Conservation (phyloP, 2,329 filamentous ascomycete species). For the Penicillium nordicum region DNA sequence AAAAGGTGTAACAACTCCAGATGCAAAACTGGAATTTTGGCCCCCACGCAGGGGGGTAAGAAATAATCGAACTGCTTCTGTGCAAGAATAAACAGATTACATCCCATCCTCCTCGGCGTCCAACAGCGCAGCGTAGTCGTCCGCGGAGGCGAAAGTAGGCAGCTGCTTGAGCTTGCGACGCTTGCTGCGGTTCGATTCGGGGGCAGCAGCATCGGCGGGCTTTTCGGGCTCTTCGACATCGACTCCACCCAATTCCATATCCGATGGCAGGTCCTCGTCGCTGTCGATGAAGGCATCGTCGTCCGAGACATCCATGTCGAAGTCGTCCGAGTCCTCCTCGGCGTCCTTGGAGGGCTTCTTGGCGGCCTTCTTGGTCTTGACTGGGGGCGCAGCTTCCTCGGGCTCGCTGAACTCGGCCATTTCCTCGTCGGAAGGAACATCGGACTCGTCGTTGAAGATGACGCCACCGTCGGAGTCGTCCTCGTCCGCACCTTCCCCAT, state of each 20-base stretch:
- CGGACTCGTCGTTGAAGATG: slow-evolving; percentile 48
- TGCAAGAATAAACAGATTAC: slow-evolving; percentile 20
- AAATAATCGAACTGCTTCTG: background rate
- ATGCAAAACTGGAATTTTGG: slow-evolving; percentile 4
- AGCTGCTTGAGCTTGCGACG: slow-evolving; percentile 82
- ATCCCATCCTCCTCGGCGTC: slow-evolving; percentile 62
- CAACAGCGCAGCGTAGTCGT: slow-evolving; percentile 87
- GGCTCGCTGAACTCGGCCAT: slow-evolving; percentile 50
- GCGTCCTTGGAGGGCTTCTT: slow-evolving; percentile 37
- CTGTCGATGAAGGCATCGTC: slow-evolving; percentile 50
- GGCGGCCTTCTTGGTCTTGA: slow-evolving; percentile 20
- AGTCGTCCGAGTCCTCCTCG: slow-evolving; percentile 54
- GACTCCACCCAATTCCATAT: slow-evolving; percentile 45
- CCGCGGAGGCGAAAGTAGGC: slow-evolving; percentile 87
- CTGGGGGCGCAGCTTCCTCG: slow-evolving; percentile 31
- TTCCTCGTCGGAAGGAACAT: slow-evolving; percentile 45
- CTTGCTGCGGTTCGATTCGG: slow-evolving; percentile 54
- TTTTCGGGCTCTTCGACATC: slow-evolving; percentile 38
- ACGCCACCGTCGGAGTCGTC: slow-evolving; percentile 45
- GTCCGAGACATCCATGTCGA: slow-evolving; percentile 48
- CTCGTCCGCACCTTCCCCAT: slow-evolving; percentile 41
- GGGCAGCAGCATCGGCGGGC: slow-evolving; percentile 42
- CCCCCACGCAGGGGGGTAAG: background rate
- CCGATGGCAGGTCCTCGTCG: slow-evolving; percentile 54
- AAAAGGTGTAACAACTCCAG: slow-evolving; percentile 6